A percentile compares a stretch with the other conserved stretches of the same genome.
These are phyloP conservation scores for Camellia japonica DNA, from an alignment of 148 eudicot genomes.

Conservation along the genomic window DNA sequence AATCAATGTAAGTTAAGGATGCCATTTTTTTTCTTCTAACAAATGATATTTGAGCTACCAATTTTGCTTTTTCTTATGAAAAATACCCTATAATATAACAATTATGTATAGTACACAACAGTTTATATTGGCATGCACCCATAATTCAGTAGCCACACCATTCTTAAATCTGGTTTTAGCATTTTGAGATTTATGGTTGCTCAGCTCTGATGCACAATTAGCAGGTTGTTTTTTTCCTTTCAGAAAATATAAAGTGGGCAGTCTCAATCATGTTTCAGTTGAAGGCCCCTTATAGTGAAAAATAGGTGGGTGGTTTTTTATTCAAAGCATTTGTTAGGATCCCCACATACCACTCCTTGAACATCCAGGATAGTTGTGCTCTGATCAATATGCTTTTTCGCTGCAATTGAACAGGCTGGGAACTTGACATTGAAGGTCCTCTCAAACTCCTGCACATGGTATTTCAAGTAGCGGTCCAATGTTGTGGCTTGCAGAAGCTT, in stretches of 20 bases:
- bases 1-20: background rate
- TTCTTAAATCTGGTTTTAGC: background rate
- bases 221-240: background rate
- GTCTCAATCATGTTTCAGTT: conserved; percentile 7
- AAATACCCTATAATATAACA: background rate
- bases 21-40: background rate
- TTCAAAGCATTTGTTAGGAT: background rate
- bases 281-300: background rate
- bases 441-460: conserved; percentile 89
- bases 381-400: conserved; percentile 77
- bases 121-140: background rate
- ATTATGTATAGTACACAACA: background rate
- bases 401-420: conserved; percentile 86
- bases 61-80: background rate
- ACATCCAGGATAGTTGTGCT: conserved; percentile 94
- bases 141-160: background rate
- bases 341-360: conserved; percentile 75
- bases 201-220: background rate
- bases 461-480: conserved; percentile 66
- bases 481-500: conserved; percentile 82
- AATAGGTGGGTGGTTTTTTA: background rate
- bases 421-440: conserved; percentile 59
- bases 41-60: too few relatives aligned
- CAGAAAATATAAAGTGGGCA: background rate
- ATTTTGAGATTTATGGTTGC: background rate